These are phyloP conservation scores for Paraphaeosphaeria minitans DNA, from an alignment of 2,329 filamentous ascomycete genomes.

Conservation along the genomic window DNA sequence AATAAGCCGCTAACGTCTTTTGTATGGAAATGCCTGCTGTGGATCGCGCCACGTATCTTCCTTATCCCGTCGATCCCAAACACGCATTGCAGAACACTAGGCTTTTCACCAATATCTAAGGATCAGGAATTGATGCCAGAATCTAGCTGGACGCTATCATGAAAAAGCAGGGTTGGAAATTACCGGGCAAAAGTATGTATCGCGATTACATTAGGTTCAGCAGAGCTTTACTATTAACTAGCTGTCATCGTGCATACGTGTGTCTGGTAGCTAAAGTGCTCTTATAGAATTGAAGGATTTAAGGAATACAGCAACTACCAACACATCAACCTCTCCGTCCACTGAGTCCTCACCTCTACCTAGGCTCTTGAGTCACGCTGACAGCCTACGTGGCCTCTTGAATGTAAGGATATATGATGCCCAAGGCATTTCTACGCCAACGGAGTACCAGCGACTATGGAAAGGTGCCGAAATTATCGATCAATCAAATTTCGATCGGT, in stretches of 20 bases:
- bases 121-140: too few species aligned
- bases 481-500: background rate
- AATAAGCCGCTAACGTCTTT: too few species aligned
- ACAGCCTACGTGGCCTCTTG: background rate
- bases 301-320: background rate
- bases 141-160: too few species aligned
- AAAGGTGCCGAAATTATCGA: too few species aligned
- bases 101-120: too few species aligned
- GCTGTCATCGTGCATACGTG: background rate
- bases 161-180: too few species aligned
- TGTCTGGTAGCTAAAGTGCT: background rate
- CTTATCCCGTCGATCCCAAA: too few species aligned
- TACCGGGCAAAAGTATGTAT: too few species aligned
- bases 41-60: too few species aligned
- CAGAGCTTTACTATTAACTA: background rate
- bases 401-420: constrained; percentile 1
- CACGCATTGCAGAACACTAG: too few species aligned
- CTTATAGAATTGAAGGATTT: background rate
- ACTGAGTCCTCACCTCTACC: background rate
- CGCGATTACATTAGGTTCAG: too few species aligned
- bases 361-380: background rate
- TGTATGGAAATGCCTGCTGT: too few species aligned
- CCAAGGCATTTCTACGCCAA: background rate
- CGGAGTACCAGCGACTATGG: background rate
- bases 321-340: background rate